These are phyloP conservation scores for Fusarium verrucosum DNA, from an alignment of 2,329 filamentous ascomycete species.

Conservation along the genomic window DNA sequence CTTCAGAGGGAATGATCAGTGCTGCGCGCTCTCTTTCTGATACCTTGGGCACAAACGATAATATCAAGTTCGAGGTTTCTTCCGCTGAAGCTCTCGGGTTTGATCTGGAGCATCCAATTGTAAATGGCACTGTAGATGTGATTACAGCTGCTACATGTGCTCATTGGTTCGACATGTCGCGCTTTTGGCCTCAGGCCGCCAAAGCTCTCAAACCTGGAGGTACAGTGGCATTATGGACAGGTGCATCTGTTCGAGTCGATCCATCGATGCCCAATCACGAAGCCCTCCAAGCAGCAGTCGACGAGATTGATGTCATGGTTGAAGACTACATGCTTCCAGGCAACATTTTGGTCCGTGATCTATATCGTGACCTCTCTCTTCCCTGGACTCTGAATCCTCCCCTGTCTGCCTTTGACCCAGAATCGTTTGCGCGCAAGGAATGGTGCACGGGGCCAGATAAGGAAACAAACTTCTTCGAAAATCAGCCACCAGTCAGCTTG, in stretches of 20 bases:
- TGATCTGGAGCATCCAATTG: not conserved
- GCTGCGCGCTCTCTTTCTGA: not conserved
- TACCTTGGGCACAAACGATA: not conserved
- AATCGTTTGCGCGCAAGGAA: not conserved
- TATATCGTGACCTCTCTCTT: not conserved
- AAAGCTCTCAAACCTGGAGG: not conserved
- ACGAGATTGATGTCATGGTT: not conserved
- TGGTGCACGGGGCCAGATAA: not conserved
- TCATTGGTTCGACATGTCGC: conserved; percentile 2
- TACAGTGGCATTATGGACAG: not conserved
- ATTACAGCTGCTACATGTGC: conserved; percentile 2
- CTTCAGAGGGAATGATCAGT: conserved; percentile 5
- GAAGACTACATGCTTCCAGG: not conserved
- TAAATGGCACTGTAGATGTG: not conserved
- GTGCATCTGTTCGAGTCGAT: not conserved
- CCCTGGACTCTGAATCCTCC: not conserved
- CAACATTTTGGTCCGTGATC: not conserved
- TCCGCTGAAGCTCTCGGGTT: not conserved
- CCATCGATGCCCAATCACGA: not conserved
- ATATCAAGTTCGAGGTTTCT: not conserved
- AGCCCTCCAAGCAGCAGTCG: not conserved
- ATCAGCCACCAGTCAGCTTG: not conserved
- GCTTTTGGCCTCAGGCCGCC: not conserved
- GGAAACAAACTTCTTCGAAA: not conserved
- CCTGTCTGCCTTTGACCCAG: not conserved